Evolutionary conservation across 202 grass and related monocot genomes (phyloP).

Genomic region (Bolboschoenoplectus hybrid): DNA sequence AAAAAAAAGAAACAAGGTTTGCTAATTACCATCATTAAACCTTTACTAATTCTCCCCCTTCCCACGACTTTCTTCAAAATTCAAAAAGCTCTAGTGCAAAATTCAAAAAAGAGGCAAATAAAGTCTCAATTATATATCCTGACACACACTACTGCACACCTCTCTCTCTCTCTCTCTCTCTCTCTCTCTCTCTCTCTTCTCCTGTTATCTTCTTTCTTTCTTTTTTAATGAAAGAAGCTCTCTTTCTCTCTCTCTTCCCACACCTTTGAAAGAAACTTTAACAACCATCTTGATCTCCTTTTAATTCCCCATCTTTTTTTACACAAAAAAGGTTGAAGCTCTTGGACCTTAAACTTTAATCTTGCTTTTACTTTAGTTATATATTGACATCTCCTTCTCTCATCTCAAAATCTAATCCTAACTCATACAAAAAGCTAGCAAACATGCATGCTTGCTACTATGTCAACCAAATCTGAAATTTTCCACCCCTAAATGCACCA

Average conservation of each 20-base stretch:
- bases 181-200: not conserved
- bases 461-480: slow-evolving; percentile 31
- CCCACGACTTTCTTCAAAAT: not conserved
- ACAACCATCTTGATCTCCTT: slow-evolving; percentile 5
- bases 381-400: slow-evolving; percentile 19
- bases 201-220: not conserved
- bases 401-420: slow-evolving; percentile 31
- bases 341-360: slow-evolving; percentile 29
- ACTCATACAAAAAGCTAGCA: not conserved
- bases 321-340: slow-evolving; percentile 29
- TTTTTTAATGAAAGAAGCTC: slow-evolving; percentile 12
- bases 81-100: not conserved
- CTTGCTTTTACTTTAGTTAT: slow-evolving; percentile 17
- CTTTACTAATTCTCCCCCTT: not conserved
- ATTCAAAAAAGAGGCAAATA: slow-evolving; percentile 2
- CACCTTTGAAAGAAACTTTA: slow-evolving; percentile 29
- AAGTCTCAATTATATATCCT: slow-evolving; percentile 18
- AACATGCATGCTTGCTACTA: not conserved
- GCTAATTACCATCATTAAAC: not conserved
- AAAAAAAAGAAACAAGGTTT: not conserved
- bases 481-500: slow-evolving; percentile 25
- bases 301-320: slow-evolving; percentile 3
- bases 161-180: not conserved
- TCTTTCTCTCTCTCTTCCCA: not conserved
- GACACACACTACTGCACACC: not conserved